Evolutionary conservation across 192 early-diverging fungal genomes (phyloP), one percentile per base, ranked within the genome.

Genomic region (Gamsiella multidivaricata): DNA sequence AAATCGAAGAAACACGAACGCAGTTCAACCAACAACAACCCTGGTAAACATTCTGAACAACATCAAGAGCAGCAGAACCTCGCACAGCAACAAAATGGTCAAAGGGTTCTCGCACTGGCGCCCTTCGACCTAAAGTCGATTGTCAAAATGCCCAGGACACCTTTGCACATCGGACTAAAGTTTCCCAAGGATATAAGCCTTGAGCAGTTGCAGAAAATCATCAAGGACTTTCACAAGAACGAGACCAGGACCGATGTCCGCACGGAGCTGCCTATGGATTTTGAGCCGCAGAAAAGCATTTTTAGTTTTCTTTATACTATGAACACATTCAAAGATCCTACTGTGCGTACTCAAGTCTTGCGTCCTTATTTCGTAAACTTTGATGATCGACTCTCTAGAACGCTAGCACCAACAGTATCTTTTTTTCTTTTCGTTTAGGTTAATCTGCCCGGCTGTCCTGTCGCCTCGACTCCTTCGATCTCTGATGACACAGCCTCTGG

Each of bases 241-340:
- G 72, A 75, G 58, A 75, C 72, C 0, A 10, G 72, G 43, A 75
- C 64, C 8, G 72, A 75, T 39, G 20, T 75, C 7, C 36, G 52
- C 46, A 32, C 72, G 2, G 26, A 31, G 10, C 43, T 66, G 1
- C 72, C 72, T 0, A 17, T 60, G 57, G 51, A 47, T 18, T 75
- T 75, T 55, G 57, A 75, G 42, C 51, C 72, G 6, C 36, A 59
- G 3, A 75, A 75, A 42, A 75, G 72, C 45, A 46, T 75, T 36
- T 75, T 60, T 18, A 61, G 64, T 28, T 75, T 67, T 18, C 37
- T 75, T 4, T 75, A 75, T 32, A 46, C 61, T 14, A 61, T 75
- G 33, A 67, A 75, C 23, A 39, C 34, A 1, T 75, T 52, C 33
- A 60, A 25, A 33, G 72, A 75, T 53, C 72, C 72, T 7, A 29